Percentiles rank a stretch among this genome's conserved stretches.
phyloP scores from a whole-genome alignment of 139 green algal species.

The Micractinium sp. region DNA sequence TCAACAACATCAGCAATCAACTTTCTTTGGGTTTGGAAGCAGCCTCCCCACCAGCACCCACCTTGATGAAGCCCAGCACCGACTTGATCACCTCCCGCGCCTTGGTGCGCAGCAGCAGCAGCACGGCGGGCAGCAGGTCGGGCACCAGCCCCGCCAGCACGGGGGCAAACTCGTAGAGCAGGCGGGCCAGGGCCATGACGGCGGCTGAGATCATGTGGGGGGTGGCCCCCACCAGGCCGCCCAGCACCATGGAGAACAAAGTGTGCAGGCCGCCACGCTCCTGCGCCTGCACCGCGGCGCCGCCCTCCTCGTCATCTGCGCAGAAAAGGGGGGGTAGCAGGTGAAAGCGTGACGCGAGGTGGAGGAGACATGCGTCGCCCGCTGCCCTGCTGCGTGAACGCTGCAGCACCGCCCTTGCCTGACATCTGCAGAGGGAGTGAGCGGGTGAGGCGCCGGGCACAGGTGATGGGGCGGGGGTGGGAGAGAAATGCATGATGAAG shows the following conservation, averaged over 20 bases:
- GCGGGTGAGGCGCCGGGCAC: background rate
- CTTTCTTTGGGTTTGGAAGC: no score
- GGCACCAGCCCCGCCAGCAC: slow-evolving; percentile 62
- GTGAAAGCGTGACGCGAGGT: background rate
- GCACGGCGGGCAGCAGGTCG: slow-evolving; percentile 82
- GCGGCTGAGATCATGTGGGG: slow-evolving; percentile 59
- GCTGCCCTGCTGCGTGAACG: no score
- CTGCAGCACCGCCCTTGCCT: no score
- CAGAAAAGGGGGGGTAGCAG: background rate
- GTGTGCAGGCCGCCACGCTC: slow-evolving; percentile 69
- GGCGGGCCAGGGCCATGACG: slow-evolving; percentile 33
- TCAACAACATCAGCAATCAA: no score
- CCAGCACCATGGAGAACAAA: slow-evolving; percentile 83
- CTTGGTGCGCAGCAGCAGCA: slow-evolving; percentile 87
- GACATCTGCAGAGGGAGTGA: no score
- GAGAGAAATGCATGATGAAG: background rate
- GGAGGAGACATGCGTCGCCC: no score
- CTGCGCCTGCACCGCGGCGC: background rate
- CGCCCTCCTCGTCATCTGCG: slow-evolving; percentile 21
- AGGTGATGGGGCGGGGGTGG: background rate
- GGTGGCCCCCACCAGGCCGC: slow-evolving; percentile 71
- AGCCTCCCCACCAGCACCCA: slow-evolving; percentile 36
- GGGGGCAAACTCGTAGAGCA: slow-evolving; percentile 92
- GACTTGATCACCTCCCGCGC: slow-evolving; percentile 91
- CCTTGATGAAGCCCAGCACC: slow-evolving; percentile 95